Evolutionary conservation across 352 stramenopile species (phyloP).

Genomic region (Phytophthora foliorum): DNA sequence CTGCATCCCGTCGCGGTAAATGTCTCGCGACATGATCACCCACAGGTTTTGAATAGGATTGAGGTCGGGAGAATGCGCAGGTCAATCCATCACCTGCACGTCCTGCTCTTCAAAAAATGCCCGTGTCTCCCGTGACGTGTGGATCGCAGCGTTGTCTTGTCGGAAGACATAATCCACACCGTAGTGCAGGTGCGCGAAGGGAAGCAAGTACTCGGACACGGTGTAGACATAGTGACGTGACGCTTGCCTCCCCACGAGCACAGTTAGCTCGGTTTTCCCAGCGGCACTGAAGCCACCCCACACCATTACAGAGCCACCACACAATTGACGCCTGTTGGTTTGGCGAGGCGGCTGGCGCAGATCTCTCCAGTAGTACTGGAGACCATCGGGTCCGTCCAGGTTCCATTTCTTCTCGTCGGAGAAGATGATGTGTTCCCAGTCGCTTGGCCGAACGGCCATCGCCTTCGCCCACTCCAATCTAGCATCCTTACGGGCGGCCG

Average conservation of each 20-base stretch:
- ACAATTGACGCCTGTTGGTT: not conserved
- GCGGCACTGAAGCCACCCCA: not conserved
- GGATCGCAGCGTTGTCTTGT: not conserved
- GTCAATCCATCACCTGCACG: conserved; percentile 4
- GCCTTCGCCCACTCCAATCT: not conserved
- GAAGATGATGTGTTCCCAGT: conserved; percentile 2
- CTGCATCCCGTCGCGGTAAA: conserved; percentile 14
- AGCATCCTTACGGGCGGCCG: not conserved
- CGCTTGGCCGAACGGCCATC: not conserved
- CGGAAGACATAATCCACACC: not conserved
- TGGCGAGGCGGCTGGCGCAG: not conserved
- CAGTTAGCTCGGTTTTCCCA: no score
- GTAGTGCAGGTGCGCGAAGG: not conserved
- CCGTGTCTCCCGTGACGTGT: not conserved
- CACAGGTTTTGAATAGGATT: conserved; percentile 23
- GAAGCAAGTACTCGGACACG: not conserved
- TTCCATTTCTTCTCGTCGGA: conserved; percentile 21
- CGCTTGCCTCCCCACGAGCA: no score
- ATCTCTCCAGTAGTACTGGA: conserved; percentile 6
- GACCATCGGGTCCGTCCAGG: not conserved
- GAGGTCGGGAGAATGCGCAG: conserved; percentile 13
- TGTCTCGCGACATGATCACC: not conserved
- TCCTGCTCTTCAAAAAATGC: conserved; percentile 16
- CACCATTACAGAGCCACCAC: no score
- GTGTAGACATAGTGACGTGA: not conserved